Conservation (phyloP, 768 basidiomycete species). For the Mycena belliarum region DNA sequence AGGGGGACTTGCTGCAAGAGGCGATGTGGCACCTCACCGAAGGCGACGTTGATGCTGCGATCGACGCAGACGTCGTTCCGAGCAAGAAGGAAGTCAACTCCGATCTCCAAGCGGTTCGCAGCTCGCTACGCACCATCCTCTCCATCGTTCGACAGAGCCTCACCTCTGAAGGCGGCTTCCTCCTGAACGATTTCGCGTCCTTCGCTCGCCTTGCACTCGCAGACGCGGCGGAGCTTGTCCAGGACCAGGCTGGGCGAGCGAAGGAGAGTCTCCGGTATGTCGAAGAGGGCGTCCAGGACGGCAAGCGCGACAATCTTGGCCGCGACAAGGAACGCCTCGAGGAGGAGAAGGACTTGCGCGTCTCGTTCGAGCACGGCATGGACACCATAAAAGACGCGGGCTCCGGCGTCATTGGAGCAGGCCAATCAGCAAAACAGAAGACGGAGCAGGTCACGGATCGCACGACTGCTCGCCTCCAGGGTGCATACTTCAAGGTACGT, state of each 20-base stretch:
- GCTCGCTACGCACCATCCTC: constrained; percentile 51
- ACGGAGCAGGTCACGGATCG: constrained; percentile 47
- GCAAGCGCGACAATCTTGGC: constrained; percentile 59
- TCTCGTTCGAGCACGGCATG: constrained; percentile 66
- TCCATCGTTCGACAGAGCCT: constrained; percentile 55
- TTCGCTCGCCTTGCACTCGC: constrained; percentile 65
- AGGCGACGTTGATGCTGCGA: constrained; percentile 47
- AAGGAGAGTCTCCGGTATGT: constrained; percentile 55
- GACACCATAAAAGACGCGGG: constrained; percentile 63
- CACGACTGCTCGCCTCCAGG: constrained; percentile 44
- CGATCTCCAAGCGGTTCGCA: constrained; percentile 53
- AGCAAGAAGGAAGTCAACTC: constrained; percentile 46
- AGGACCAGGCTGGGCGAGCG: constrained; percentile 48
- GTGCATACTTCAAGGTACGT: constrained; percentile 54
- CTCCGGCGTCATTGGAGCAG: constrained; percentile 53
- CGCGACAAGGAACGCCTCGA: constrained; percentile 51
- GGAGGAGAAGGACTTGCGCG: constrained; percentile 50
- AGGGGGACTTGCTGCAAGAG: constrained; percentile 64
- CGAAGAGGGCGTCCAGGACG: constrained; percentile 60
- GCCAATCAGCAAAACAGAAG: constrained; percentile 43
- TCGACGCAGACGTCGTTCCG: constrained; percentile 30
- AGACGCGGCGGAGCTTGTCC: constrained; percentile 62
- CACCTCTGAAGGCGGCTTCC: constrained; percentile 51
- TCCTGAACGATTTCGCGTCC: constrained; percentile 65
- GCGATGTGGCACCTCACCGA: constrained; percentile 65